Base-by-base conservation (phyloP, 2,329 filamentous ascomycete species). In the Alternaria dauci region DNA sequence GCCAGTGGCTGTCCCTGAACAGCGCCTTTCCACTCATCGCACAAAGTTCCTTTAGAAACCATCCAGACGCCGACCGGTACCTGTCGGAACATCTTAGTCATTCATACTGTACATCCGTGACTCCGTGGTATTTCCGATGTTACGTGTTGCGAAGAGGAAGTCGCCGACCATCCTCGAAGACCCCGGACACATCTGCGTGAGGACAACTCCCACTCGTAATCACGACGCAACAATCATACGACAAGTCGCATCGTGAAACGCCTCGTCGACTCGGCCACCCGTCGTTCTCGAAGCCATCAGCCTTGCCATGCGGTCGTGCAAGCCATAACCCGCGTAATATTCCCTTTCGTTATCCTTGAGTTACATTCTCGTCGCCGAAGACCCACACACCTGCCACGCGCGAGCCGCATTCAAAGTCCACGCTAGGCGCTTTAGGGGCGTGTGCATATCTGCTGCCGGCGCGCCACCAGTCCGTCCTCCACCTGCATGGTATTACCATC, bases 351-450 rank as follows among this genome's bases (percentile, higher is more conserved):
- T 16, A 20, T 26, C 42, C 26, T 25, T 44, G 12, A 39, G 30
- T 11, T 34, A 41, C 36, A 5, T 46, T 55, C 41, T 54, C 47
- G 42, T 63, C 62, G 62, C 61, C 57, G 55, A 61, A 34, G 25
- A 39, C 36, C 55, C 59, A 50, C 34, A 25, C 59, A 56, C 57
- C 55, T 51, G 30, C 64, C 61, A 64, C 59, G 55, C 59, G 58
- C 62, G 55, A 54, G 48, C 56, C 58, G 67, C 39, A 62, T 61
- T 61, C 59, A 65, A 52, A 46, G 52, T 44, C 32, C 46, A 44
- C 52, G 42, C 68, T 71, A 68, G 58, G 18, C 61, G 41, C 12
- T 6, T 60, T 61, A 43, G 42, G 58, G 59, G 18, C 25, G 36
- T 25, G 48, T 58, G 47, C 54, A 46, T 61, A 47, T 59, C 56